Evolutionary conservation across 306 rosid species (phyloP).

Genomic region (Lupinus albus): DNA sequence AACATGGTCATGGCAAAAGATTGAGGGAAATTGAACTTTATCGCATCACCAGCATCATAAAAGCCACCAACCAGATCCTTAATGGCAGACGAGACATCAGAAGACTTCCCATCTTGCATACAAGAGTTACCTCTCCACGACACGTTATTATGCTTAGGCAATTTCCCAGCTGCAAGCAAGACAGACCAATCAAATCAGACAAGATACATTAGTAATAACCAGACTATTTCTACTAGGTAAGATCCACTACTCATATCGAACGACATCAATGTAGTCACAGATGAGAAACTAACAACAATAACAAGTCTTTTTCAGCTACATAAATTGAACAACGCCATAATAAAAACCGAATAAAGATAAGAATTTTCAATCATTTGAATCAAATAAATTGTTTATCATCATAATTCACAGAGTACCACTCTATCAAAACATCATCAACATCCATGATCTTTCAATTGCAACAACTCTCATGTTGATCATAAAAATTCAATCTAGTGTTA

Average conservation of each 20-base stretch:
- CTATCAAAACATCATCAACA: not conserved
- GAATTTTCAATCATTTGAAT: not conserved
- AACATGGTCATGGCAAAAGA: slow-evolving; percentile 87
- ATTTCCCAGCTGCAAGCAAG: slow-evolving; percentile 73
- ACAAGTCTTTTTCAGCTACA: no score
- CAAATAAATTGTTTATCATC: not conserved
- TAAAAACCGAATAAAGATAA: no score
- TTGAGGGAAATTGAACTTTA: slow-evolving; percentile 85
- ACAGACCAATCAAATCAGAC: slow-evolving; percentile 14
- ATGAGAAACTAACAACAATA: not conserved
- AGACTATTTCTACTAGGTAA: not conserved
- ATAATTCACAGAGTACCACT: not conserved
- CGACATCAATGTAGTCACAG: not conserved
- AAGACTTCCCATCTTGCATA: slow-evolving; percentile 61
- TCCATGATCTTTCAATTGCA: not conserved
- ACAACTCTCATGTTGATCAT: not conserved
- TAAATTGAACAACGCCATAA: no score
- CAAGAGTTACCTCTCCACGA: slow-evolving; percentile 97
- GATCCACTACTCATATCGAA: not conserved
- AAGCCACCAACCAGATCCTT: slow-evolving; percentile 88
- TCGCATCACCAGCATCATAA: slow-evolving; percentile 97
- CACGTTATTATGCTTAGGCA: slow-evolving; percentile 93
- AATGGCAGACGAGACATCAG: slow-evolving; percentile 41
- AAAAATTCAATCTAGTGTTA: no score
- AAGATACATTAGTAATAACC: not conserved